Percentiles rank a stretch among this genome's conserved stretches.
Evolutionary conservation across 1,284 basidiomycete genomes (phyloP).

Genomic region (Moesziomyces sp.): DNA sequence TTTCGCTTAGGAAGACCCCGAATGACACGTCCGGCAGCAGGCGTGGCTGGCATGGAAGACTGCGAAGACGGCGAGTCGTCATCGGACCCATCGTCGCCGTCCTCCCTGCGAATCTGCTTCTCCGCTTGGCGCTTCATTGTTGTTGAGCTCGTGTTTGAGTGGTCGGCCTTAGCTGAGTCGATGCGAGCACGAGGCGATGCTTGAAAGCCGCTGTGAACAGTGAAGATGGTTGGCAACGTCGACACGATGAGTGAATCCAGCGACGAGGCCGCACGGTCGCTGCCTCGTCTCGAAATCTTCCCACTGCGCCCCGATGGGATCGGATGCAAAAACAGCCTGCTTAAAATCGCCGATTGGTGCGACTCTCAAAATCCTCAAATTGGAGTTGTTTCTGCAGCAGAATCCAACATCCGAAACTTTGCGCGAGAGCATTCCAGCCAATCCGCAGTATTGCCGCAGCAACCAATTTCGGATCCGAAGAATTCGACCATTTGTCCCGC

Average conservation of each 20-base stretch:
- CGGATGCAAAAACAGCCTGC: too few relatives aligned
- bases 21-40: constrained; percentile 35
- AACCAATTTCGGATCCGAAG: background rate
- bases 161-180: background rate
- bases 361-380: background rate
- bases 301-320: background rate
- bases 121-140: constrained; percentile 50
- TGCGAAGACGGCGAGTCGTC: constrained; percentile 37
- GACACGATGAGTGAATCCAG: background rate
- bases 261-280: background rate
- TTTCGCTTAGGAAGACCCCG: constrained; percentile 36
- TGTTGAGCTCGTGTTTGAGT: background rate
- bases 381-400: background rate
- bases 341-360: too few relatives aligned
- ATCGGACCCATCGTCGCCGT: constrained; percentile 39
- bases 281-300: background rate
- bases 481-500: background rate
- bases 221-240: background rate
- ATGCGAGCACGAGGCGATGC: background rate
- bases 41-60: constrained; percentile 31
- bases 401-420: background rate
- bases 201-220: background rate
- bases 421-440: background rate
- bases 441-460: background rate
- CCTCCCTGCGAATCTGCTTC: constrained; percentile 43